Percentiles rank a stretch among this genome's conserved stretches.
These are phyloP conservation scores for Camellia granthamiana DNA, from an alignment of 148 eudicot species.

Conservation along the genomic window DNA sequence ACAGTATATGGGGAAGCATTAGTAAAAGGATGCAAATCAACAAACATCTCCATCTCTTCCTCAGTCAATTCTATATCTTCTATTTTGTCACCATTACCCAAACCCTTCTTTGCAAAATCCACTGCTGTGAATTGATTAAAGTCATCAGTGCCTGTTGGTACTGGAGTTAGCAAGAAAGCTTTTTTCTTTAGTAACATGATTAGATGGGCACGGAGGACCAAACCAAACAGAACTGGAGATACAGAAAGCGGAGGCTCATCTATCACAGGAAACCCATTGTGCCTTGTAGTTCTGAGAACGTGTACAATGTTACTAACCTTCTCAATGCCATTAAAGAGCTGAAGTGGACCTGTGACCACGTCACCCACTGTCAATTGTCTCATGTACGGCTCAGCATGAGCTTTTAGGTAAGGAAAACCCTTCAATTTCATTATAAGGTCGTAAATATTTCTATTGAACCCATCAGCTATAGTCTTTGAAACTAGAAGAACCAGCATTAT, in stretches of 20 bases:
- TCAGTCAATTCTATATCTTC: conserved; percentile 57
- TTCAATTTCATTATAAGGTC: conserved; percentile 73
- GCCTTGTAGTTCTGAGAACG: conserved; percentile 55
- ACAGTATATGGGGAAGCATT: conserved; percentile 90
- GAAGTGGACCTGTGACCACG: conserved; percentile 78
- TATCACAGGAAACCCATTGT: conserved; percentile 88
- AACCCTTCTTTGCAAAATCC: conserved; percentile 83
- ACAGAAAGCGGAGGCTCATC: conserved; percentile 61
- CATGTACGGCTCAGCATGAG: conserved; percentile 93
- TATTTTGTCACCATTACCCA: conserved; percentile 48
- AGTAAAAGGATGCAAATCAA: conserved; percentile 81
- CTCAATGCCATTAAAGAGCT: conserved; percentile 71
- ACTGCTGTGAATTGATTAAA: conserved; percentile 54
- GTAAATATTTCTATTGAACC: conserved; percentile 64
- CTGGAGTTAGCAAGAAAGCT: conserved; percentile 51
- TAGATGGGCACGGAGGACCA: conserved; percentile 75
- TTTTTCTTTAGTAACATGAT: conserved; percentile 70
- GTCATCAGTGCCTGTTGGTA: conserved; percentile 31
- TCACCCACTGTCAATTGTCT: conserved; percentile 81
- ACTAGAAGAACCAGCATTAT: conserved; percentile 81
- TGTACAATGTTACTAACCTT: conserved; percentile 71
- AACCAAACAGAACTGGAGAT: conserved; percentile 60
- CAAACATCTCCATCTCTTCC: conserved; percentile 90
- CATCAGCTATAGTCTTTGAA: conserved; percentile 89
- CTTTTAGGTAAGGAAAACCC: conserved; percentile 83